A percentile compares a stretch with the other conserved stretches of the same genome.
Evolutionary conservation across 2,329 filamentous ascomycete species (phyloP).

Genomic region (Xylariaceae sp.): DNA sequence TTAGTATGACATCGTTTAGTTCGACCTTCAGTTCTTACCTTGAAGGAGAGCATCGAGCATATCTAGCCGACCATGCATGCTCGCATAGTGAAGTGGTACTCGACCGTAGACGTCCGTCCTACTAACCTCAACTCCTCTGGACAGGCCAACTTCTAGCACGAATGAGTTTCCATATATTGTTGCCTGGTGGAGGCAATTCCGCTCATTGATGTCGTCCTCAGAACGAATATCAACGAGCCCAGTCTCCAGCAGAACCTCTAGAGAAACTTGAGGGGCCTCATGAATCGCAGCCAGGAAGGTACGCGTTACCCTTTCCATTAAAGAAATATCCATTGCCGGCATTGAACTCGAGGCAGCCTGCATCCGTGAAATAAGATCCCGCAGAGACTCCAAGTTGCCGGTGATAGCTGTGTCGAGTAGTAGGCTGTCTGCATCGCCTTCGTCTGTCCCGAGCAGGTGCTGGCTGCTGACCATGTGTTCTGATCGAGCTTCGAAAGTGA

Average conservation of each 20-base stretch:
- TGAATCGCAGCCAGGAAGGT: conserved; percentile 90
- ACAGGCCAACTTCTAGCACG: conserved; percentile 76
- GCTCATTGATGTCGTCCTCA: conserved; percentile 96
- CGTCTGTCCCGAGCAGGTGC: conserved; percentile 73
- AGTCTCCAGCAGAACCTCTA: conserved; percentile 78
- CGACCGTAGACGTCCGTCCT: conserved; percentile 91
- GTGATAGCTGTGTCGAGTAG: conserved; percentile 84
- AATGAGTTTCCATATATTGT: conserved; percentile 86
- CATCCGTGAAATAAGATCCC: conserved; percentile 80
- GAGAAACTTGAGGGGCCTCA: conserved; percentile 76
- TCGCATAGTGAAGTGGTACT: conserved; percentile 92
- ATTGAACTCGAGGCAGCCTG: conserved; percentile 53
- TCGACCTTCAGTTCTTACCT: conserved; percentile 45
- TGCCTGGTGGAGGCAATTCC: conserved; percentile 96
- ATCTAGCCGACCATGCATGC: conserved; percentile 86
- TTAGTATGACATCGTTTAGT: conserved; percentile 7
- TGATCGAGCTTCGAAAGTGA: conserved; percentile 70
- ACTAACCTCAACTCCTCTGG: conserved; percentile 73
- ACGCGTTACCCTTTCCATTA: conserved; percentile 78
- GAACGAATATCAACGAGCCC: conserved; percentile 86
- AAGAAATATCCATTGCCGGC: conserved; percentile 51
- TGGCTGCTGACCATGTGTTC: conserved; percentile 69
- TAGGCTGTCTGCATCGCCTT: conserved; percentile 86
- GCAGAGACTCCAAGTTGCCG: conserved; percentile 75
- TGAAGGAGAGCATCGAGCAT: conserved; percentile 77